phyloP scores from a whole-genome alignment of 2,329 filamentous ascomycete genomes.

The Stachybotrys echinatus region DNA sequence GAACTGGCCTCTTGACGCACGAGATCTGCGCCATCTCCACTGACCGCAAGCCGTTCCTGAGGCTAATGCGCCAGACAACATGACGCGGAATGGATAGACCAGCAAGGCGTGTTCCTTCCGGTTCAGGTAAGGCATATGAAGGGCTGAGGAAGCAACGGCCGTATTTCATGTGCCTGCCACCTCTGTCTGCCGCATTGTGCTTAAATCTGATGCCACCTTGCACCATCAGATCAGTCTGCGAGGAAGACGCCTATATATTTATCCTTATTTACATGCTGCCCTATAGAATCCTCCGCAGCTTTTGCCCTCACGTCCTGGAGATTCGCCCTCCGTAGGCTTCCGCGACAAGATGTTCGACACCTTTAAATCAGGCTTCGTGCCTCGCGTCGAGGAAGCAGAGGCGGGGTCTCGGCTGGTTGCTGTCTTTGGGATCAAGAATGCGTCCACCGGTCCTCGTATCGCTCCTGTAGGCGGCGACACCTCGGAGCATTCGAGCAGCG shows the following conservation, averaged over 20 bases:
- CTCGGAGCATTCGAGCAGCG: conserved; percentile 39
- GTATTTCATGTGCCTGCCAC: too few species aligned
- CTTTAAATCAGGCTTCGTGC: not conserved
- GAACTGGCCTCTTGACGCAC: not conserved
- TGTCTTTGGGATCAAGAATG: conserved; percentile 31
- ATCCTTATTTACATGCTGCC: not conserved
- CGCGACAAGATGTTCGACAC: not conserved
- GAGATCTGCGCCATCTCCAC: not conserved
- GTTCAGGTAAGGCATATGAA: not conserved
- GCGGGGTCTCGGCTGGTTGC: conserved; percentile 12
- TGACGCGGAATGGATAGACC: not conserved
- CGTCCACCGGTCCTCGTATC: conserved; percentile 47
- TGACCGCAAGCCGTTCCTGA: not conserved
- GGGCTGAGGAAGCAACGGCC: too few species aligned
- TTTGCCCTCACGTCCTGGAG: not conserved
- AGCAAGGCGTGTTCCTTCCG: too few species aligned
- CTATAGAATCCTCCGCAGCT: not conserved
- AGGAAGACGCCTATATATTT: not conserved
- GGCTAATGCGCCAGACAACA: not conserved
- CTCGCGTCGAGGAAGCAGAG: not conserved
- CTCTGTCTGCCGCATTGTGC: not conserved
- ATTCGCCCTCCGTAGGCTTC: not conserved
- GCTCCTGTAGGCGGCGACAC: conserved; percentile 32
- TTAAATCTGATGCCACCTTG: not conserved
- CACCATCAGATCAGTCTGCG: not conserved